Evolutionary conservation across 1,284 basidiomycete genomes (phyloP), one percentile per base, ranked within the genome.

Genomic region (Fomitiporia mediterranea): DNA sequence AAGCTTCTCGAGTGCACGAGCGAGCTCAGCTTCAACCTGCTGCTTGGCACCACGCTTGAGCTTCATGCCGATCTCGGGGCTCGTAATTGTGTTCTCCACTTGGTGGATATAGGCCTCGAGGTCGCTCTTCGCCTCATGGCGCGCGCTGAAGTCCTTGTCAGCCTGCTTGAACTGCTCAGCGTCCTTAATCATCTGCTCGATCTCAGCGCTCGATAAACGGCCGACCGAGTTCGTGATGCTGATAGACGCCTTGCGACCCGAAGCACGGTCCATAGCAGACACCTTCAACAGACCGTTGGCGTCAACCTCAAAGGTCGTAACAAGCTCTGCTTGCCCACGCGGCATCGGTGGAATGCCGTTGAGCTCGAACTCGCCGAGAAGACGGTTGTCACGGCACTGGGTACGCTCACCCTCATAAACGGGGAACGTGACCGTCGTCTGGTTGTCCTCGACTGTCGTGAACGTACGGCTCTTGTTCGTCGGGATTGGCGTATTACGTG

Each of bases 401-500:
- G 93, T 95, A 66, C 94, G 93, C 78, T 98, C 95, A 70, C 94
- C 94, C 82, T 98, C 95, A 75, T 95, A 88, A 80, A 98, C 95
- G 65, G 93, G 94, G 91, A 98, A 96, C 62, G 92, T 94, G 75
- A 98, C 94, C 56, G 88, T 91, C 61, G 94, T 95, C 77, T 98
- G 94, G 81, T 98, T 98, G 82, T 98, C 95, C 81, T 96, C 93
- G 63, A 96, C 93, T 51, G 95, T 98, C 64, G 94, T 96, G 83
- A 98, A 98, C 56, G 87, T 89, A 69, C 93, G 82, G 46, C 91
- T 94, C 79, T 97, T 97, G 84, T 94, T 96, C 72, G 94, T 92
- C 59, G 95, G 94, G 73, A 98, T 95, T 65, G 94, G 91, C 62
- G 95, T 97, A 82, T 98, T 98, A 68, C 95, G 89, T 68, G 93